Evolutionary conservation across 495 filamentous ascomycete species (phyloP).

Genomic region (Penicillium atrosanguineum): DNA sequence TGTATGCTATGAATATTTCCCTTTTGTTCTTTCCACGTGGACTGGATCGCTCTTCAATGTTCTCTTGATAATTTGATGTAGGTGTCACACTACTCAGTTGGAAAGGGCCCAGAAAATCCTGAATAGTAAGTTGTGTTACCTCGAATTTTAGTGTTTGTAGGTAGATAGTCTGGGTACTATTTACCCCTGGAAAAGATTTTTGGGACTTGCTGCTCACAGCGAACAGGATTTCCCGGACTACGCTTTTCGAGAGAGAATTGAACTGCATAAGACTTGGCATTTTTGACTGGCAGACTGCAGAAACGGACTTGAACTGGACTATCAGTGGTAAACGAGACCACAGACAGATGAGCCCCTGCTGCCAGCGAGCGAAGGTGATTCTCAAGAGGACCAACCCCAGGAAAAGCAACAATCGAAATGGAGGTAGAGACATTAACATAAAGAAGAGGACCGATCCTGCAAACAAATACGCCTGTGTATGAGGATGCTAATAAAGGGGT

Average conservation of each 20-base stretch:
- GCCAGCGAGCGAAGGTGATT: constrained; percentile 13
- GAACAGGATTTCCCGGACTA: background rate
- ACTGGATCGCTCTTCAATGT: background rate
- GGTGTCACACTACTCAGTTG: background rate
- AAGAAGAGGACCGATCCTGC: constrained; percentile 32
- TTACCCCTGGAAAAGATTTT: too few relatives aligned
- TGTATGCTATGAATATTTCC: constrained; percentile 16
- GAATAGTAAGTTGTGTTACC: too few relatives aligned
- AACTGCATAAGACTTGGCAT: constrained; percentile 9
- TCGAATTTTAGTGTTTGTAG: too few relatives aligned
- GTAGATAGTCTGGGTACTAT: too few relatives aligned
- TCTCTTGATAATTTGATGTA: background rate
- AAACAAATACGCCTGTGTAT: constrained; percentile 48
- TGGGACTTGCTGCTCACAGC: too few relatives aligned
- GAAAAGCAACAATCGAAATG: constrained; percentile 11
- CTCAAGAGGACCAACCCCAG: constrained; percentile 11
- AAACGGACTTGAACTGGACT: constrained; percentile 5
- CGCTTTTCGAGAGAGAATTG: background rate
- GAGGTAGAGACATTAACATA: constrained; percentile 28
- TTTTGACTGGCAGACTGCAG: constrained; percentile 25
- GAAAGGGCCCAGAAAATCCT: too few relatives aligned
- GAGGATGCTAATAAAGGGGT: constrained; percentile 44
- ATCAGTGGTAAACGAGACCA: constrained; percentile 7
- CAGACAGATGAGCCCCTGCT: constrained; percentile 11
- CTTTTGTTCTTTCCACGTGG: background rate